Percentiles rank a stretch among this genome's conserved stretches.
These are phyloP conservation scores for Harringtonia aguacate DNA, from an alignment of 2,329 filamentous ascomycete species.

Conservation along the genomic window DNA sequence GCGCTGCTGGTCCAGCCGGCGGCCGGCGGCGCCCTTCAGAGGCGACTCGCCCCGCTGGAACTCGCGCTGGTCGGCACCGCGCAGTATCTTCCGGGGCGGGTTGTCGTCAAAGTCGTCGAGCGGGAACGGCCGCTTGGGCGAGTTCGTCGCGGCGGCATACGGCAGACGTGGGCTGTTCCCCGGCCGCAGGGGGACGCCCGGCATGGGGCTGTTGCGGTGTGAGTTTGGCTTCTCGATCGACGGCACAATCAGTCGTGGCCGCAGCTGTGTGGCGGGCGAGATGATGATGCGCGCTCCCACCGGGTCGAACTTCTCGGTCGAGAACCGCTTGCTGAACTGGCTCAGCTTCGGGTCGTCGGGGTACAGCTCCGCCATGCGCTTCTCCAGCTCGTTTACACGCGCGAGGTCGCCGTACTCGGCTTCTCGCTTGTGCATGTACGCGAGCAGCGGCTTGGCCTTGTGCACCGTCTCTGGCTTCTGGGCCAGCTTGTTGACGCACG, in stretches of 20 bases:
- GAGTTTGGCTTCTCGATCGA: slow-evolving; percentile 38
- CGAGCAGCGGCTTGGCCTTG: slow-evolving; percentile 76
- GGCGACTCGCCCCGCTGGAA: slow-evolving; percentile 83
- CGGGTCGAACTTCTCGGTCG: slow-evolving; percentile 66
- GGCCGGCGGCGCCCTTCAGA: slow-evolving; percentile 79
- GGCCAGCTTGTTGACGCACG: slow-evolving; percentile 72
- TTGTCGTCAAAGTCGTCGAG: slow-evolving; percentile 64
- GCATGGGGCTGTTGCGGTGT: slow-evolving; percentile 32
- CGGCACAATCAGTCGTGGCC: slow-evolving; percentile 36
- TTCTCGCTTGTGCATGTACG: slow-evolving; percentile 92
- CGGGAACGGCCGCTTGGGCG: slow-evolving; percentile 51
- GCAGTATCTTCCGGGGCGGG: slow-evolving; percentile 74
- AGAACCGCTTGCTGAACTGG: slow-evolving; percentile 68
- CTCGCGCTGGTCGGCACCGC: slow-evolving; percentile 64
- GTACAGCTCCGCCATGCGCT: slow-evolving; percentile 87
- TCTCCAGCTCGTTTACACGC: slow-evolving; percentile 83
- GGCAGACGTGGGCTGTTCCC: slow-evolving; percentile 7
- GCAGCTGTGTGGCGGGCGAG: slow-evolving; percentile 68
- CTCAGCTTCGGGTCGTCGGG: slow-evolving; percentile 71
- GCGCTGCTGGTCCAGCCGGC: slow-evolving; percentile 70
- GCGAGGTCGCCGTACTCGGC: slow-evolving; percentile 86
- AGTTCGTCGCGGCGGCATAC: slow-evolving; percentile 26
- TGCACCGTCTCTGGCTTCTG: slow-evolving; percentile 62
- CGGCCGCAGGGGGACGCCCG: slow-evolving; percentile 13
- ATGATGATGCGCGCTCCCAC: slow-evolving; percentile 73